Percentiles rank a stretch among this genome's conserved stretches.
Evolutionary conservation across 345 rosid species (phyloP).

Genomic region (Populus alba): DNA sequence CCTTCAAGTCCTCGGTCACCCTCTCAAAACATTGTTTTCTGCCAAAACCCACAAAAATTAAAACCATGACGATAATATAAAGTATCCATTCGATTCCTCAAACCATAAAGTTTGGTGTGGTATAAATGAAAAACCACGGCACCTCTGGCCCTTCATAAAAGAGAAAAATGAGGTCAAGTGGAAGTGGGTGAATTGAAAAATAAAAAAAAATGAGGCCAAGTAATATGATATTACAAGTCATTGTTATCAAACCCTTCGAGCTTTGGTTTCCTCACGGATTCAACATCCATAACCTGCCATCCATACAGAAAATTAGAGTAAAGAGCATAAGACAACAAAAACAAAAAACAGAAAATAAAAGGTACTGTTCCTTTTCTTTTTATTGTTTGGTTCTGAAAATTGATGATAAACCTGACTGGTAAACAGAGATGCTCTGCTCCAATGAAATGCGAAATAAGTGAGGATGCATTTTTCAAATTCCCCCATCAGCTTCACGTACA

Average conservation of each 20-base stretch:
- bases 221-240: no score
- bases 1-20: conserved; percentile 70
- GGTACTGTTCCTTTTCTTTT: no score
- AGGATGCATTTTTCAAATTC: conserved; percentile 91
- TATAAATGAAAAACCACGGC: no score
- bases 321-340: neutral
- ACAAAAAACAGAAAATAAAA: no score
- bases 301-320: neutral
- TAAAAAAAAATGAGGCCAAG: no score
- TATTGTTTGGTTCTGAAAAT: neutral
- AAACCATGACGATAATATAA: neutral
- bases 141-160: no score
- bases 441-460: conserved; percentile 80
- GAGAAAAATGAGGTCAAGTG: no score
- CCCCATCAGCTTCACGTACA: conserved; percentile 80
- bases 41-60: neutral
- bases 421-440: conserved; percentile 75
- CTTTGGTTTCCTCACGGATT: conserved; percentile 65
- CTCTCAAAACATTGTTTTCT: conserved; percentile 88
- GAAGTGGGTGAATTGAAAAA: no score
- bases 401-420: conserved; percentile 57
- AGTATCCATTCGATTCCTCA: no score
- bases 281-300: conserved; percentile 58
- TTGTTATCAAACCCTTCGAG: conserved; percentile 34
- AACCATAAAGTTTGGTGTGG: no score